Percentiles rank a stretch among this genome's conserved stretches.
These are phyloP conservation scores for Suhomyces anneliseae DNA, from an alignment of 1,139 yeast genomes.

Conservation along the genomic window DNA sequence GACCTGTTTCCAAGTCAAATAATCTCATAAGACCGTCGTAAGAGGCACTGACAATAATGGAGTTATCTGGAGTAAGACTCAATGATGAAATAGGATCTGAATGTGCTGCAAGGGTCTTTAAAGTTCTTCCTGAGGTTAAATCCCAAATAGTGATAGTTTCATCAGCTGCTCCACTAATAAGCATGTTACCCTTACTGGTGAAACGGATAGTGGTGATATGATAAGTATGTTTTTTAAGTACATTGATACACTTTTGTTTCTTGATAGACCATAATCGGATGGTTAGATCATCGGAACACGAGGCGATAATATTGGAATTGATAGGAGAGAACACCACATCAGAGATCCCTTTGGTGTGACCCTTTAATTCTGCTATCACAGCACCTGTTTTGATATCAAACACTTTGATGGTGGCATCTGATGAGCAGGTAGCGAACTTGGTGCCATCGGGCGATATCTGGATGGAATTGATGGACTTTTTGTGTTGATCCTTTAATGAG, in stretches of 20 bases:
- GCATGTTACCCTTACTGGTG: conserved; percentile 71
- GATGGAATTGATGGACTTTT: conserved; percentile 37
- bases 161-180: conserved; percentile 85
- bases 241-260: conserved; percentile 53
- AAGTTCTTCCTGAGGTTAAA: conserved; percentile 62
- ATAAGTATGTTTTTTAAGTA: conserved; percentile 79
- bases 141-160: conserved; percentile 95
- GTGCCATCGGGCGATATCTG: conserved; percentile 68
- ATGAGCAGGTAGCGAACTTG: conserved; percentile 56
- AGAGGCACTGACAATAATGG: conserved; percentile 83
- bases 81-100: conserved; percentile 85
- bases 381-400: conserved; percentile 36
- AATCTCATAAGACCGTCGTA: conserved; percentile 88
- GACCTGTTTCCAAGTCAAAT: conserved; percentile 87
- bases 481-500: conserved; percentile 5
- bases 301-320: conserved; percentile 70
- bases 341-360: conserved; percentile 70
- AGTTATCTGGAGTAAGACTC: conserved; percentile 74
- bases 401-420: conserved; percentile 39
- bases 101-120: conserved; percentile 88
- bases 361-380: conserved; percentile 43
- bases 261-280: conserved; percentile 70
- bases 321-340: conserved; percentile 73
- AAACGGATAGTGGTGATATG: conserved; percentile 76
- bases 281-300: conserved; percentile 86